These are phyloP conservation scores for Sphagnum fallax DNA, from an alignment of 228 moss, liverwort and hornwort species.

Conservation along the genomic window DNA sequence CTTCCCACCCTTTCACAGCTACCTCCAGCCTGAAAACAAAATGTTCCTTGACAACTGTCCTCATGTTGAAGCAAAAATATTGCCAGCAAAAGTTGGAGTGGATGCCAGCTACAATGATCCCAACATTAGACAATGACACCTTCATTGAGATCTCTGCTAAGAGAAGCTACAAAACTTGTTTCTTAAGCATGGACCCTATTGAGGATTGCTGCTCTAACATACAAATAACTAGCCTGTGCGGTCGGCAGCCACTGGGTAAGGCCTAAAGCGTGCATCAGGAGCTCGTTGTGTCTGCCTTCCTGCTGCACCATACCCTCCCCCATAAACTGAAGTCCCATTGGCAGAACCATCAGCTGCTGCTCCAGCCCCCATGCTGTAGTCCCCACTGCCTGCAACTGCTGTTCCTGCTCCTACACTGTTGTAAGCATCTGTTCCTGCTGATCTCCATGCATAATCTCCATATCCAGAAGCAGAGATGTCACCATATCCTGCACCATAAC, in stretches of 20 bases:
- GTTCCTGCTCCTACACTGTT: constrained; percentile 64
- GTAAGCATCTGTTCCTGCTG: constrained; percentile 70
- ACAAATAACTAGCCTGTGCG: constrained; percentile 88
- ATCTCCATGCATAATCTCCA: constrained; percentile 86
- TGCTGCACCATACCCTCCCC: constrained; percentile 96
- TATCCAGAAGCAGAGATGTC: constrained; percentile 74
- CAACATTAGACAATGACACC: not conserved
- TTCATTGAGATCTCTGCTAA: not conserved
- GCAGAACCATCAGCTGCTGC: constrained; percentile 24
- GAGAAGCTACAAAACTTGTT: constrained; percentile 17
- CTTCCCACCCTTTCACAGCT: too few species aligned
- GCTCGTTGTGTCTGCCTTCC: constrained; percentile 99
- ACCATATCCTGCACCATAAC: constrained; percentile 68
- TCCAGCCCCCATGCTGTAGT: constrained; percentile 46
- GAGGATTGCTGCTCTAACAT: constrained; percentile 47
- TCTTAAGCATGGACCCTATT: constrained; percentile 42
- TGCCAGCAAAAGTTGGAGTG: constrained; percentile 15
- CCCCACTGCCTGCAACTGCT: constrained; percentile 61
- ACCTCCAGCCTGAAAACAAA: too few species aligned
- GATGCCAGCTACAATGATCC: not conserved
- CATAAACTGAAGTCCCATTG: constrained; percentile 91
- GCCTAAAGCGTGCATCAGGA: constrained; percentile 95
- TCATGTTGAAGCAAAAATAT: not conserved
- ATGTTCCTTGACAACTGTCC: too few species aligned
- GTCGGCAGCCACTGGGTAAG: constrained; percentile 82